A percentile compares a stretch with the other conserved stretches of the same genome.
phyloP scores from a whole-genome alignment of 2,329 filamentous ascomycete species.

The Madurella mycetomatis region DNA sequence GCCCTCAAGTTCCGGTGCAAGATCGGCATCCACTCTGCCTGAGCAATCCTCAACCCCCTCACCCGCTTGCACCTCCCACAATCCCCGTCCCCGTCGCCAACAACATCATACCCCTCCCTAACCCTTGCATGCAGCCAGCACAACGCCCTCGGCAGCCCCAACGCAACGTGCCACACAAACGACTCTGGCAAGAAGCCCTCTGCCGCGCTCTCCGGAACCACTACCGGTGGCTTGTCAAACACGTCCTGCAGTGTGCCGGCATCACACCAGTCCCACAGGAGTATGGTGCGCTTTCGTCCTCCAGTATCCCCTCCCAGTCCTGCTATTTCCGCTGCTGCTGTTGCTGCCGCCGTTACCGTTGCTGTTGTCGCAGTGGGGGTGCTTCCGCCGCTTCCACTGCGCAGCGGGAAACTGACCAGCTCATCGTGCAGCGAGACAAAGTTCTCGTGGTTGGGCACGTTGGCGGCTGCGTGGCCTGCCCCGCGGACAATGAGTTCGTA shows the following conservation, averaged over 20 bases:
- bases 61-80: not conserved
- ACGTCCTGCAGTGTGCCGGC: conserved; percentile 45
- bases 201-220: conserved; percentile 9
- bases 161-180: conserved; percentile 53
- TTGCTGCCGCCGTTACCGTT: too few relatives aligned
- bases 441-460: conserved; percentile 47
- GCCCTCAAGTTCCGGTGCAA: conserved; percentile 46
- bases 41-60: conserved; percentile 18
- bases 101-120: conserved; percentile 16
- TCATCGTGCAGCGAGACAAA: conserved; percentile 41
- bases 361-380: not conserved
- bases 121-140: conserved; percentile 50
- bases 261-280: conserved; percentile 51
- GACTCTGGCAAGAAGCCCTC: conserved; percentile 44
- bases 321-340: not conserved
- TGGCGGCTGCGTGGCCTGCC: conserved; percentile 29
- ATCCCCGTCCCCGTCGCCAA: not conserved
- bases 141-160: conserved; percentile 45
- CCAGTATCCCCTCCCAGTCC: too few relatives aligned
- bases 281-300: conserved; percentile 24
- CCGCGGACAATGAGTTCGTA: conserved; percentile 28
- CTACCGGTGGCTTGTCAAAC: conserved; percentile 19
- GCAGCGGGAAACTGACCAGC: conserved; percentile 21
- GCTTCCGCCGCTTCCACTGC: too few relatives aligned
- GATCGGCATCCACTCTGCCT: conserved; percentile 48